Conservation (phyloP, 352 stramenopile genomes). For the Globisporangium parvum region DNA sequence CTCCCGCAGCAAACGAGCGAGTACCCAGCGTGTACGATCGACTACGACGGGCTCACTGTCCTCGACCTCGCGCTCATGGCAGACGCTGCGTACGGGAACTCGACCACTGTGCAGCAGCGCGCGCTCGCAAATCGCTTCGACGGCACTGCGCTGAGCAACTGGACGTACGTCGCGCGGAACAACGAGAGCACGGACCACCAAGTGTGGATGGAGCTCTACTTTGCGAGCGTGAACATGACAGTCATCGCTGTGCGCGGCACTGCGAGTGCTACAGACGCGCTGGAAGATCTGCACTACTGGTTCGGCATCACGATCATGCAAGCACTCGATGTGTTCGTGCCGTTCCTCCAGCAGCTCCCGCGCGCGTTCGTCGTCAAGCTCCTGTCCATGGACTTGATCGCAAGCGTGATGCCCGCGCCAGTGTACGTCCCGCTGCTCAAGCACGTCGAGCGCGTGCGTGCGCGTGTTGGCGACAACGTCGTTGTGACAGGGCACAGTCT, state of each 20-base stretch:
- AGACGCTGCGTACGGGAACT: conserved; percentile 66
- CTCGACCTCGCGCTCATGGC: conserved; percentile 75
- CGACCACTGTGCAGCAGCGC: conserved; percentile 46
- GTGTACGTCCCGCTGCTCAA: conserved; percentile 55
- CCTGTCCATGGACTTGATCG: conserved; percentile 64
- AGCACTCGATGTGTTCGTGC: conserved; percentile 68
- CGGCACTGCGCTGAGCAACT: conserved; percentile 58
- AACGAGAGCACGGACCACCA: conserved; percentile 68
- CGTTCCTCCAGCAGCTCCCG: conserved; percentile 79
- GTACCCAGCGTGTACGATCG: conserved; percentile 70
- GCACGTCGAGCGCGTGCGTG: conserved; percentile 37
- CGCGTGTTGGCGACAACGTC: conserved; percentile 42
- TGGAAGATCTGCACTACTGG: conserved; percentile 84
- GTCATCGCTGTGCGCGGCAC: conserved; percentile 78
- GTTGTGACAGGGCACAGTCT: conserved; percentile 77
- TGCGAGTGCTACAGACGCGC: conserved; percentile 63
- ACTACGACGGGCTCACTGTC: conserved; percentile 49
- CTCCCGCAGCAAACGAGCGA: conserved; percentile 36
- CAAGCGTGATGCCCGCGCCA: conserved; percentile 52
- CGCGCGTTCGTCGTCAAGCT: conserved; percentile 60
- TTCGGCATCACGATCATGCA: conserved; percentile 87
- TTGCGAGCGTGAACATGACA: conserved; percentile 71
- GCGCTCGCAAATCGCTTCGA: conserved; percentile 73
- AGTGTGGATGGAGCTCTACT: conserved; percentile 80
- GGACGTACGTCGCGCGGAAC: conserved; percentile 66